Percentiles rank a stretch among this genome's conserved stretches.
phyloP scores from a whole-genome alignment of 169 alveolate species.

The Theileria parva region DNA sequence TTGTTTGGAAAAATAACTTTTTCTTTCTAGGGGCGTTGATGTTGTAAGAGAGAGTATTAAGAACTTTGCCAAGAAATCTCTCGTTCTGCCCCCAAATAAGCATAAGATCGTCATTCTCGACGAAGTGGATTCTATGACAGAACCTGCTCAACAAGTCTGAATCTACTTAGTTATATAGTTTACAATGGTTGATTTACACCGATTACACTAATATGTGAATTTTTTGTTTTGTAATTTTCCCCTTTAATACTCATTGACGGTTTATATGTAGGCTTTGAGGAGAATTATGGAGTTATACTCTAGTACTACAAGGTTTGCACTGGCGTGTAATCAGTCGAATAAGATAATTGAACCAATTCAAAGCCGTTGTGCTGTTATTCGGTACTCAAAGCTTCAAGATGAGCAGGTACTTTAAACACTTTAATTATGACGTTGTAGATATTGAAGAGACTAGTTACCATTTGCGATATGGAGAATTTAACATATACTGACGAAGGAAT shows the following conservation, averaged over 20 bases:
- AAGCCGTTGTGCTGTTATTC: conserved; percentile 97
- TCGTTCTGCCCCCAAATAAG: conserved; percentile 90
- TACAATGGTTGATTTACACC: background rate
- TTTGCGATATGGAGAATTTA: conserved; percentile 77
- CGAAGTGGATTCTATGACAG: conserved; percentile 99
- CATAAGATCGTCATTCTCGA: conserved; percentile 98
- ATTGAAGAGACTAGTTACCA: conserved; percentile 85
- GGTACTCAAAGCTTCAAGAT: conserved; percentile 93
- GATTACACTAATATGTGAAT: background rate
- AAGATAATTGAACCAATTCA: conserved; percentile 98
- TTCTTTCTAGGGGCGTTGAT: conserved; percentile 91
- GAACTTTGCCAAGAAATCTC: conserved; percentile 93
- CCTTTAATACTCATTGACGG: conserved; percentile 1
- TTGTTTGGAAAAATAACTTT: background rate
- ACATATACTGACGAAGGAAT: conserved; percentile 88
- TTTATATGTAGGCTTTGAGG: conserved; percentile 86
- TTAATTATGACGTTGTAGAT: conserved; percentile 31
- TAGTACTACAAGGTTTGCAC: conserved; percentile 96
- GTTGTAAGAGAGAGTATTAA: conserved; percentile 97
- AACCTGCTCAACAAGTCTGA: conserved; percentile 95
- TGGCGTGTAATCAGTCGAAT: conserved; percentile 98
- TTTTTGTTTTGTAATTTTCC: background rate
- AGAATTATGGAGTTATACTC: conserved; percentile 97
- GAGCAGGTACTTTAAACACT: conserved; percentile 75
- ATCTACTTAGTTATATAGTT: conserved; percentile 1